Evolutionary conservation across 768 basidiomycete species (phyloP), one percentile per base, ranked within the genome.

Genomic region (Rhodotorula kratochvilovae): DNA sequence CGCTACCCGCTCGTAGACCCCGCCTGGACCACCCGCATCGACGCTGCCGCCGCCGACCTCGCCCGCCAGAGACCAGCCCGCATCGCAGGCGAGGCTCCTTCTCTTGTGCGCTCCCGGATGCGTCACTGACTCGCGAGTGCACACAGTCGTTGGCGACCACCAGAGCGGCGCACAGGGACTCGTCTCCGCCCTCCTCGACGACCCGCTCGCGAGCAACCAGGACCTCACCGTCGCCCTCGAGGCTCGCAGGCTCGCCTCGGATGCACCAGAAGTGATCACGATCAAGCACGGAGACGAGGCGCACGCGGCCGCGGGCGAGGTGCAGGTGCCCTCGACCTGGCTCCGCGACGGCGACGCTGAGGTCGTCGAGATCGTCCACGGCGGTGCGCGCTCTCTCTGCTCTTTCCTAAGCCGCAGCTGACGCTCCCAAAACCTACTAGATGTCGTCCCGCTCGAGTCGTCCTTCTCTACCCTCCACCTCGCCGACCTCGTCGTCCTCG

Each of bases 401-500:
- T 27, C 27, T 23, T 27, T 5, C 10, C 45, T 17, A 3, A 17
- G 3, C 15, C 19, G 1, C 19, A 7, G 19, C 45, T 12, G 45
- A 46, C 45, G 19, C 23, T 21, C 21, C 17, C n/a, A n/a, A n/a
- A 15, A 17, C 45, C 16, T 3, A 19, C 45, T 4, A 51, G 62
- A 53, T 33, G 54, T 62, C 12, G 45, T 59, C 13, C 67, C 73
- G 15, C 70, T 71, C 63, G 59, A 68, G n/a, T 66, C 61, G 25
- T 75, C 73, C 21, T 59, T 71, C 53, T 54, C 67, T 29, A 29
- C 66, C 29, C 57, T 71, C 7, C 66, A 75, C 58, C 51, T 67
- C 17, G 63, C 73, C 29, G 73, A 75, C 61, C 51, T 61, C 16
- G 61, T 71, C 61, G 55, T 75, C 61, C 63, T 75, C 31, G 53